Conservation (phyloP, 2,329 filamentous ascomycete species). For the Dactylellina sp. region DNA sequence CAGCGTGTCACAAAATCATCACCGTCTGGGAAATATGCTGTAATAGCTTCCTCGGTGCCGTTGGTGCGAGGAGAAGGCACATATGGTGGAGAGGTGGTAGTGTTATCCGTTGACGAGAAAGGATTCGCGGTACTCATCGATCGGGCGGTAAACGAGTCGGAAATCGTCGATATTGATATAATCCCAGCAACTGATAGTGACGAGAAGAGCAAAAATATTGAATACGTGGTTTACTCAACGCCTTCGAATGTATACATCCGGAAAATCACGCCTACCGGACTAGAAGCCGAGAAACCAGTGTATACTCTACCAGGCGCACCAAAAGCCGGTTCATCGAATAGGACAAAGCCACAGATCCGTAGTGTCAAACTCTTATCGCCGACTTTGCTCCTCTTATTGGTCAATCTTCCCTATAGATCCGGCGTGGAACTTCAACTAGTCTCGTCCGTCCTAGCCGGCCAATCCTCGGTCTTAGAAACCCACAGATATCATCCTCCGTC, state of each 20-base stretch:
- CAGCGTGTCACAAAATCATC: conserved; percentile 51
- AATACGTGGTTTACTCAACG: conserved; percentile 57
- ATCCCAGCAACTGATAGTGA: conserved; percentile 36
- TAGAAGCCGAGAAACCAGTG: conserved; percentile 35
- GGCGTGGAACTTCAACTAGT: conserved; percentile 57
- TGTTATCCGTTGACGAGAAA: conserved; percentile 47
- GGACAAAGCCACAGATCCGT: conserved; percentile 57
- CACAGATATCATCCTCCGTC: conserved; percentile 46
- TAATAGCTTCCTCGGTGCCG: conserved; percentile 53
- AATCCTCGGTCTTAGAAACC: conserved; percentile 40
- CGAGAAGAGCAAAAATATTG: conserved; percentile 51
- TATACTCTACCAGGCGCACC: conserved; percentile 47
- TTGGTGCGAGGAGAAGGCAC: conserved; percentile 51
- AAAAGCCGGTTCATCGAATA: conserved; percentile 41
- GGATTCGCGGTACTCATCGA: conserved; percentile 45
- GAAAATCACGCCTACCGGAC: conserved; percentile 55
- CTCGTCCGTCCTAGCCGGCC: conserved; percentile 8
- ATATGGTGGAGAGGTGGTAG: conserved; percentile 47
- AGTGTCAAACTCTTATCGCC: conserved; percentile 56
- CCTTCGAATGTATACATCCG: conserved; percentile 36
- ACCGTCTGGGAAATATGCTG: conserved; percentile 53
- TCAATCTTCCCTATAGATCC: conserved; percentile 58
- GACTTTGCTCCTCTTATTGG: conserved; percentile 51
- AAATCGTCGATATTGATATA: conserved; percentile 59
- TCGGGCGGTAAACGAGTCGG: conserved; percentile 57